Evolutionary conservation across 768 basidiomycete species (phyloP).

Genomic region (Sporobolomyces phaffii): DNA sequence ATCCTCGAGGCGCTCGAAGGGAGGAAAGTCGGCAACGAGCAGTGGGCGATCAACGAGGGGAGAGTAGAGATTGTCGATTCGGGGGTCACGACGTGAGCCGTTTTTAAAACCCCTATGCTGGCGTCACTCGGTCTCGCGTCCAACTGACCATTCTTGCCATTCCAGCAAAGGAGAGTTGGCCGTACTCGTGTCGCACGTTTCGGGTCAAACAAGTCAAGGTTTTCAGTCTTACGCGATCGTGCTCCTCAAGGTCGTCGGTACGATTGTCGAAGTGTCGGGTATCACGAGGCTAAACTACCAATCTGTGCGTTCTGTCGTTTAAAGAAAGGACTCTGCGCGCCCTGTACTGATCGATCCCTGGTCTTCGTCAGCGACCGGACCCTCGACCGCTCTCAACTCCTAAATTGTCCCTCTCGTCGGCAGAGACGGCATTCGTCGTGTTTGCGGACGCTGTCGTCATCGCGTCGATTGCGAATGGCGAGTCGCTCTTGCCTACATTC

Average conservation of each 20-base stretch:
- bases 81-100: conserved; percentile 14
- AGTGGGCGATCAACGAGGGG: conserved; percentile 41
- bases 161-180: conserved; percentile 41
- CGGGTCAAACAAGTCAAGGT: conserved; percentile 18
- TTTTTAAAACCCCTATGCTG: not conserved
- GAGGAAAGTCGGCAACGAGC: conserved; percentile 40
- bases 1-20: conserved; percentile 40
- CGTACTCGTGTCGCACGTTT: conserved; percentile 42
- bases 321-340: too few species aligned
- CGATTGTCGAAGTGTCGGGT: not conserved
- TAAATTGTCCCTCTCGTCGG: conserved; percentile 43
- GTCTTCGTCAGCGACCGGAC: conserved; percentile 41
- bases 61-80: conserved; percentile 44
- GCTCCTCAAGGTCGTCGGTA: conserved; percentile 31
- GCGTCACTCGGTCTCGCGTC: too few species aligned
- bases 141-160: too few species aligned
- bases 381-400: conserved; percentile 46
- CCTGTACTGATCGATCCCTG: not conserved
- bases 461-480: conserved; percentile 40
- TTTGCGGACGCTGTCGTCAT: conserved; percentile 46
- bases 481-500: not conserved
- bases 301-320: conserved; percentile 9
- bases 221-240: conserved; percentile 44
- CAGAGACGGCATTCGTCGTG: conserved; percentile 45
- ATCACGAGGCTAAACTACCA: conserved; percentile 29